These are phyloP conservation scores for Trametes cubensis DNA, from an alignment of 768 basidiomycete species.

Conservation along the genomic window DNA sequence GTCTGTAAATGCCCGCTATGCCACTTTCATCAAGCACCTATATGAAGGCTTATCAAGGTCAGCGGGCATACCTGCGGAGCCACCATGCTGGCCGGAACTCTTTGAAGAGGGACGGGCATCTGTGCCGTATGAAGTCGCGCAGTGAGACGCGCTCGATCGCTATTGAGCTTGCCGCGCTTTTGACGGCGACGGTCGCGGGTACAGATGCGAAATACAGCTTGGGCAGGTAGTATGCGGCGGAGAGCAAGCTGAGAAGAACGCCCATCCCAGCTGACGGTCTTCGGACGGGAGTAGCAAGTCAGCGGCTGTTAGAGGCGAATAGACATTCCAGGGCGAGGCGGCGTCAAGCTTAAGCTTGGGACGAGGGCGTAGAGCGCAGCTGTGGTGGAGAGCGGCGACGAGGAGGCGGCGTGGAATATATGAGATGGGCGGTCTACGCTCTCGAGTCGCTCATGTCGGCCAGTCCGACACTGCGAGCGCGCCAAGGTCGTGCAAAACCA, in stretches of 20 bases:
- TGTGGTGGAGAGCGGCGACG: no score
- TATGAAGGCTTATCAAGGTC: no score
- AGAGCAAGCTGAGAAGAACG: conserved; percentile 26
- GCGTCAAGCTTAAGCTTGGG: no score
- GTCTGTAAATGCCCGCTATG: conserved; percentile 67
- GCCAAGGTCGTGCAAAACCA: no score
- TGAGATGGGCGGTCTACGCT: no score
- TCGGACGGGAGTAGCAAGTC: neutral
- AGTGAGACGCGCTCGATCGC: conserved; percentile 24
- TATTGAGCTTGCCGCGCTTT: conserved; percentile 12
- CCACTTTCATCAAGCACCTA: neutral
- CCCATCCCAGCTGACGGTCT: conserved; percentile 22
- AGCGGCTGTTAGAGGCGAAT: neutral
- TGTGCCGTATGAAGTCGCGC: conserved; percentile 27
- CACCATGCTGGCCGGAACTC: conserved; percentile 36
- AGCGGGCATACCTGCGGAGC: conserved; percentile 32
- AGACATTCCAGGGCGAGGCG: neutral
- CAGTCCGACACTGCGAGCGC: no score
- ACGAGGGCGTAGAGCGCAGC: no score
- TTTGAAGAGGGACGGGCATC: conserved; percentile 35
- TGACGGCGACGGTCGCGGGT: conserved; percentile 25
- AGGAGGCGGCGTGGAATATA: no score
- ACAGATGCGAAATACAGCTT: conserved; percentile 28
- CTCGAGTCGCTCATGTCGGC: no score
- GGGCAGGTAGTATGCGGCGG: conserved; percentile 23